These are phyloP conservation scores for Escovopsis sp. DNA, from an alignment of 2,329 filamentous ascomycete genomes.

Conservation along the genomic window DNA sequence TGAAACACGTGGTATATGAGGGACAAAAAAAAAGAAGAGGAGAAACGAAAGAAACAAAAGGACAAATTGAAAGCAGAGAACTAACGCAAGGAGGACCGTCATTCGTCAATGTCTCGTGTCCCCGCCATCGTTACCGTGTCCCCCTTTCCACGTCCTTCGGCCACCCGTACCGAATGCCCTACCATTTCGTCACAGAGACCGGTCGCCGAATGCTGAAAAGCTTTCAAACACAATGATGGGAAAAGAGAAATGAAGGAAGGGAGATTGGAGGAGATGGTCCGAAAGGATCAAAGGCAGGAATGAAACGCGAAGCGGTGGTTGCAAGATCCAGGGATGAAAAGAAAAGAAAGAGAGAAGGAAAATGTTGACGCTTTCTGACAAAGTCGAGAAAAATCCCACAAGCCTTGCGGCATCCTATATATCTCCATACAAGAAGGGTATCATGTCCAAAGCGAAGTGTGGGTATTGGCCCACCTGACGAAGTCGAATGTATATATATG, in stretches of 20 bases:
- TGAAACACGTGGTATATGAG: background rate
- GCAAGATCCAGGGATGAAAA: too few relatives aligned
- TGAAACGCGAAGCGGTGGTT: too few relatives aligned
- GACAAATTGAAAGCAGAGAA: too few relatives aligned
- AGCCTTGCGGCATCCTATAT: conserved; percentile 28
- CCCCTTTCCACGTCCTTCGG: background rate
- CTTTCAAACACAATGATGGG: conserved; percentile 9
- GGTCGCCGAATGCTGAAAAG: conserved; percentile 10
- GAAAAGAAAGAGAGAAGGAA: too few relatives aligned
- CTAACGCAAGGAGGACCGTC: conserved; percentile 1
- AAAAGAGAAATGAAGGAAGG: too few relatives aligned
- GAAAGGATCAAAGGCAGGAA: too few relatives aligned
- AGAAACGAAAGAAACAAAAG: background rate
- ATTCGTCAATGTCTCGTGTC: conserved; percentile 2
- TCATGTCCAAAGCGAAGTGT: conserved; percentile 14
- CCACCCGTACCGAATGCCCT: background rate
- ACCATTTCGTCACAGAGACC: background rate
- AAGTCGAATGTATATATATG: conserved; percentile 3
- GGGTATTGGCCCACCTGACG: background rate
- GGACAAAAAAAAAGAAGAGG: background rate
- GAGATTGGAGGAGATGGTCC: too few relatives aligned
- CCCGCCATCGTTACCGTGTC: background rate
- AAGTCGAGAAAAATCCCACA: conserved; percentile 2
- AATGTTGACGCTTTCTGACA: conserved; percentile 11
- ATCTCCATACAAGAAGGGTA: conserved; percentile 17